Percentiles rank a stretch among this genome's conserved stretches.
These are phyloP conservation scores for Pelagomonas calceolata DNA, from an alignment of 108 stramenopile species.

Conservation along the genomic window DNA sequence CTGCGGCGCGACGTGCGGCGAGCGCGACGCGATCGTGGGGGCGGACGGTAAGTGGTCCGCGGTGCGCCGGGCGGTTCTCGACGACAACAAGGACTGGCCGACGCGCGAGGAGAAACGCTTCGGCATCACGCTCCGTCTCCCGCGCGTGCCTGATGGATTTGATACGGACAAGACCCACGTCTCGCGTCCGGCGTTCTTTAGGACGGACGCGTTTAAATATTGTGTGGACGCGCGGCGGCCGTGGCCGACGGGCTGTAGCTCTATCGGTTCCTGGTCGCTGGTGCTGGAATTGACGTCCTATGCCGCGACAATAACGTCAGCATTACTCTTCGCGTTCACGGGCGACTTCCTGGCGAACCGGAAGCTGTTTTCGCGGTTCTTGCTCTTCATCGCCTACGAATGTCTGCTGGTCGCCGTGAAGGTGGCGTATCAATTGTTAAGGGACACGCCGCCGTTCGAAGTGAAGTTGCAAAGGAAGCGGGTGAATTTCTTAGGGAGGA, in stretches of 20 bases:
- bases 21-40: too few species aligned
- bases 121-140: too few species aligned
- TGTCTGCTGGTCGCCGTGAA: conserved; percentile 26
- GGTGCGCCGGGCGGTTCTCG: too few species aligned
- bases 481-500: conserved; percentile 25
- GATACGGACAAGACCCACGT: too few species aligned
- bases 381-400: conserved; percentile 40
- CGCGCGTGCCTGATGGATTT: too few species aligned
- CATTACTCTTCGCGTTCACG: conserved; percentile 31
- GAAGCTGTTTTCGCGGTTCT: conserved; percentile 5
- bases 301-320: conserved; percentile 33
- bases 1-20: too few species aligned
- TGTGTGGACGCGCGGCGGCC: conserved; percentile 28
- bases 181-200: too few species aligned
- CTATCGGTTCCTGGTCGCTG: conserved; percentile 41
- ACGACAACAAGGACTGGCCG: too few species aligned
- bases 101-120: too few species aligned
- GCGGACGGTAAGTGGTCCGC: too few species aligned
- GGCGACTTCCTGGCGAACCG: conserved; percentile 10
- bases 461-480: conserved; percentile 34
- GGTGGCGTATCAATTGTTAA: conserved; percentile 14
- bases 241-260: conserved; percentile 23
- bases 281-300: conserved; percentile 35
- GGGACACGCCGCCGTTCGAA: conserved; percentile 25
- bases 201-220: conserved; percentile 39